phyloP scores from a whole-genome alignment of 345 rosid genomes.

The Acer negundo region DNA sequence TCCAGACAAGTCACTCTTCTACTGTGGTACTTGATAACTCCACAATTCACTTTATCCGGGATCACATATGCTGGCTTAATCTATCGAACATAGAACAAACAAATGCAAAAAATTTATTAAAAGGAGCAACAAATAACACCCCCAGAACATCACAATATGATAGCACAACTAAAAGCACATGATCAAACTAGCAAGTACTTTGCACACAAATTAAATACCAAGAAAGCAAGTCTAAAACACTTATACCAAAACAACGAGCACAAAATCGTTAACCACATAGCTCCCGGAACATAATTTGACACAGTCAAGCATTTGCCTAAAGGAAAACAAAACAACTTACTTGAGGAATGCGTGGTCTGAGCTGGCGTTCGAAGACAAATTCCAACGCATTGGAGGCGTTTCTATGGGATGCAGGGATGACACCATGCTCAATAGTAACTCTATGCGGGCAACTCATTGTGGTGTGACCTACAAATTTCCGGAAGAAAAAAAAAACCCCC shows the following conservation, averaged over 20 bases:
- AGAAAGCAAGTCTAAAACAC: too few species aligned
- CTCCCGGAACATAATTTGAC: neutral
- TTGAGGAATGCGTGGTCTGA: constrained; percentile 49
- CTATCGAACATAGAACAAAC: constrained; percentile 37
- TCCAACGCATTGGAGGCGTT: constrained; percentile 57
- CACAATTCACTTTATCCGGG: constrained; percentile 86
- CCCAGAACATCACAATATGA: neutral
- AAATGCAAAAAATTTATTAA: neutral
- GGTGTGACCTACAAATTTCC: constrained; percentile 74
- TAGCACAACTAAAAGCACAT: too few species aligned
- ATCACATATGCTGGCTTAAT: constrained; percentile 72
- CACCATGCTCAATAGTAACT: constrained; percentile 68
- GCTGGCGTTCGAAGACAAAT: constrained; percentile 79
- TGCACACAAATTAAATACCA: too few species aligned
- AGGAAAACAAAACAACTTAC: constrained; percentile 34
- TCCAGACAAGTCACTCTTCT: constrained; percentile 93
- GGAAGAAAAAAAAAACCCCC: neutral
- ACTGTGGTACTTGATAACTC: constrained; percentile 90
- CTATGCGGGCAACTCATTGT: constrained; percentile 85
- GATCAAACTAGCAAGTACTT: too few species aligned
- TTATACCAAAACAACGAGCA: too few species aligned
- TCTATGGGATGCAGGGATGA: constrained; percentile 54
- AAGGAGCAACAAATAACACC: constrained; percentile 5
- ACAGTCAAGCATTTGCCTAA: neutral
- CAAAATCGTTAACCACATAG: too few species aligned